Base-by-base conservation (phyloP, 352 stramenopile genomes). In the Globisporangium abappressorium region DNA sequence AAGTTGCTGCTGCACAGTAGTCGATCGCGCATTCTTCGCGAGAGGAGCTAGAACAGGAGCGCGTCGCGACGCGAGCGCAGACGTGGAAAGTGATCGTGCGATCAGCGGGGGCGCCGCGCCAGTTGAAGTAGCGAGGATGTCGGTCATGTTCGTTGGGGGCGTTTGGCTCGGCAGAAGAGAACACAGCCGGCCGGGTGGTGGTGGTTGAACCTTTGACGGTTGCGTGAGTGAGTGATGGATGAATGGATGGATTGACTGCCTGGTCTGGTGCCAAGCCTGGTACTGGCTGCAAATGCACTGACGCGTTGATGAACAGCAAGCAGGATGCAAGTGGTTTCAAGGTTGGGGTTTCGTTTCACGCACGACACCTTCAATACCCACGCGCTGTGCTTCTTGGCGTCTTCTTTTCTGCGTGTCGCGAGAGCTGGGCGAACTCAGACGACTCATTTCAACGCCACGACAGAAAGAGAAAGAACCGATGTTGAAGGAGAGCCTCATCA, bases 81-180 rank as follows among this genome's bases (percentile, higher is more conserved):
- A 64, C 11, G 55, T 58, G 41, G 64, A 69, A 24, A 59, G 55
- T 34, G 55, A 63, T 2, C 55, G 55, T 7, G 30, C 43, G 20
- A 69, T 36, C 43, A 46, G 41, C n/a, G 51, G 33, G 15, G 8
- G 11, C 7, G 28, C 55, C 24, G 20, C n/a, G 33, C 20, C 56
- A 49, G 33, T 62, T 62, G 33, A 62, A 62, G 30, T 26, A 30
- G 33, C 30, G 33, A 20, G n/a, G 18, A 33, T 5, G 33, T 62
- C 30, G 20, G 38, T 33, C 56, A 62, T 62, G 20, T 18, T 46
- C 3, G 12, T 14, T 14, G 5, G 15, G 36, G 36, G 12, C 43
- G 18, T 8, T 51, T 51, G 43, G 18, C 43, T 51, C 41, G 41
- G 15, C 15, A 49, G 12, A 18, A 22, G 47, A 22, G 47, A 22